These are phyloP conservation scores for Candida golubevii DNA, from an alignment of 805 yeast genomes.

Conservation along the genomic window DNA sequence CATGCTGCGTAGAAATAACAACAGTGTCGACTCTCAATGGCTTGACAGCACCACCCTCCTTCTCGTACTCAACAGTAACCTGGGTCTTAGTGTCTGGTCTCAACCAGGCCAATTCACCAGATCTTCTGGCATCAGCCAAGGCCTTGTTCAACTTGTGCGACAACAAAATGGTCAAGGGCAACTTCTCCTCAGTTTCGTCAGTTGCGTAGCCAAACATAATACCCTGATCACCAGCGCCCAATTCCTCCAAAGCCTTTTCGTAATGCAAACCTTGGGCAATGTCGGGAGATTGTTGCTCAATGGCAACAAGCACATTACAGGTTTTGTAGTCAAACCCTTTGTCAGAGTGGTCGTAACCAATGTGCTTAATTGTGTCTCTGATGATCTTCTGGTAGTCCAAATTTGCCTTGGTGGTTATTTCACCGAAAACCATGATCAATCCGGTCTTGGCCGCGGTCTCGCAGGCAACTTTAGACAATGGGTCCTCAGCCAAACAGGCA, in stretches of 20 bases:
- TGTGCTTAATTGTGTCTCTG: constrained; percentile 97
- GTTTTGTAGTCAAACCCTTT: constrained; percentile 99
- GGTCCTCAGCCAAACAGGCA: constrained; percentile 94
- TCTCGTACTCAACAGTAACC: constrained; percentile 94
- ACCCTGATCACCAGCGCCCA: constrained; percentile 99
- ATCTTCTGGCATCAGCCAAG: constrained; percentile 95
- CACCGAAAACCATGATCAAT: constrained; percentile 99
- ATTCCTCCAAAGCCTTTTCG: constrained; percentile 91
- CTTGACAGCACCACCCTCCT: constrained; percentile 91
- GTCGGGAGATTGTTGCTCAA: constrained; percentile 99
- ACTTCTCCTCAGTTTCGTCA: constrained; percentile 95
- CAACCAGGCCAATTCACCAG: constrained; percentile 91
- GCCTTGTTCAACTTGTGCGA: constrained; percentile 96
- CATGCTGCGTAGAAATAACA: constrained; percentile 96
- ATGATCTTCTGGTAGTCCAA: constrained; percentile 96
- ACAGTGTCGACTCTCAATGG: constrained; percentile 97
- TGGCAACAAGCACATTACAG: constrained; percentile 97
- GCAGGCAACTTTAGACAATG: constrained; percentile 97
- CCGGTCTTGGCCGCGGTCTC: constrained; percentile 99
- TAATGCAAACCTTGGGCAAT: constrained; percentile 99
- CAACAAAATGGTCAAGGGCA: constrained; percentile 90
- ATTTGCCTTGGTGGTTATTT: constrained; percentile 93
- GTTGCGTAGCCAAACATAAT: constrained; percentile 99
- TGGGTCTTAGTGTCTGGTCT: constrained; percentile 99
- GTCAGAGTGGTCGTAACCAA: constrained; percentile 93